Percentiles rank a stretch among this genome's conserved stretches.
Evolutionary conservation across 768 basidiomycete genomes (phyloP).

Genomic region (Leccinum olivaceopallidum): DNA sequence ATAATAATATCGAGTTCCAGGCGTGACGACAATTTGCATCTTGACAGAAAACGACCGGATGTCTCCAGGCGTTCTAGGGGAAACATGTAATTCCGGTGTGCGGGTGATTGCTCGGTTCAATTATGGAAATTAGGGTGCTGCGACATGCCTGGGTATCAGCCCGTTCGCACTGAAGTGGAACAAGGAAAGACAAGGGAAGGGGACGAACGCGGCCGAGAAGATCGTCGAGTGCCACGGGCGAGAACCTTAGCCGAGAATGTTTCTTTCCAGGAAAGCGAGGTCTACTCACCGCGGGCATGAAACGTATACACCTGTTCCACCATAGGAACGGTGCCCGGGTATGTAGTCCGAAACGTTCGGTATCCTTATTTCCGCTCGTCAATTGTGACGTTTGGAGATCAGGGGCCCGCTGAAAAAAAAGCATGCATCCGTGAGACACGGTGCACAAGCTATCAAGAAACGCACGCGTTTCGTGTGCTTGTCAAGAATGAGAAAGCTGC

Average conservation of each 20-base stretch:
- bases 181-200: neutral
- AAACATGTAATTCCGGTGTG: neutral
- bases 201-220: conserved; percentile 1
- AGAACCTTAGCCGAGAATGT: conserved; percentile 1
- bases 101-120: neutral
- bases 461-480: no score
- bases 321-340: no score
- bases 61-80: neutral
- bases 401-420: neutral
- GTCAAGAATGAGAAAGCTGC: neutral
- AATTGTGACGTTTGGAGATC: no score
- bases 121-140: neutral
- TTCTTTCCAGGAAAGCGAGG: conserved; percentile 4
- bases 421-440: neutral
- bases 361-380: neutral
- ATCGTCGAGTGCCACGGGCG: conserved; percentile 2
- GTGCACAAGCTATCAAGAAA: neutral
- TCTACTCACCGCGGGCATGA: no score
- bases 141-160: neutral
- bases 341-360: no score
- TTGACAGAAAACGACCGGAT: neutral
- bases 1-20: conserved; percentile 9
- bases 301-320: no score
- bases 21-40: conserved; percentile 4
- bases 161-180: conserved; percentile 4